Conservation (phyloP, 805 yeast species). For the Lipomyces oligophaga region DNA sequence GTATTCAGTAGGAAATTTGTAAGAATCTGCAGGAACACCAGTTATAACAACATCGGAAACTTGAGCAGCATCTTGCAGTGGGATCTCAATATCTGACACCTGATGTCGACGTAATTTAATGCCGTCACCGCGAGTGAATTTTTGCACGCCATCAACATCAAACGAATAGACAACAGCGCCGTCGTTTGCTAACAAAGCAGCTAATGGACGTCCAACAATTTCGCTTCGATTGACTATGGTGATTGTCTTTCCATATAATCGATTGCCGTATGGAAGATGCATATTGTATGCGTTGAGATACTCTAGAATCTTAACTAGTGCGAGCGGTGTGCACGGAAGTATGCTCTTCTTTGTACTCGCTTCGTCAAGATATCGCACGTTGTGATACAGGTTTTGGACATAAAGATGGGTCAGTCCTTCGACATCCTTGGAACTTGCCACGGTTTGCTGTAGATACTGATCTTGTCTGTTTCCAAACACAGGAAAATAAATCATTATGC, state of each 20-base stretch:
- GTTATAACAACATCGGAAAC: conserved; percentile 89
- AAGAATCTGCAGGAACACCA: conserved; percentile 82
- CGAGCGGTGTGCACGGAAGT: conserved; percentile 94
- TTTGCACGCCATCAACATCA: conserved; percentile 81
- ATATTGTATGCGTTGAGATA: conserved; percentile 82
- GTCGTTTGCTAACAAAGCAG: conserved; percentile 92
- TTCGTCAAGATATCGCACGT: conserved; percentile 75
- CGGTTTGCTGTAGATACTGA: conserved; percentile 90
- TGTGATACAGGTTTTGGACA: conserved; percentile 92
- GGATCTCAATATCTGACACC: conserved; percentile 54
- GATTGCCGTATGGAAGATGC: conserved; percentile 79
- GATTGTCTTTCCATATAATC: conserved; percentile 87
- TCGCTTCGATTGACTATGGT: conserved; percentile 91
- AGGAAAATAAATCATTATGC: conserved; percentile 96
- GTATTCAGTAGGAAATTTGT: conserved; percentile 80
- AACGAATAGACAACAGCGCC: conserved; percentile 95
- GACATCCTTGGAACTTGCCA: conserved; percentile 86
- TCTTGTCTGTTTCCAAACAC: conserved; percentile 95
- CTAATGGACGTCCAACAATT: conserved; percentile 95
- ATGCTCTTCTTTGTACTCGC: conserved; percentile 73
- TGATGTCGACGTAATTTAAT: conserved; percentile 75
- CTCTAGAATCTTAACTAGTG: conserved; percentile 88
- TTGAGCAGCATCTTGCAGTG: conserved; percentile 62
- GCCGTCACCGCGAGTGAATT: conserved; percentile 92
- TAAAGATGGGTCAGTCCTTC: conserved; percentile 91